Percentiles rank a stretch among this genome's conserved stretches.
Conservation (phyloP, 306 rosid genomes). For the Cucumis melo region DNA sequence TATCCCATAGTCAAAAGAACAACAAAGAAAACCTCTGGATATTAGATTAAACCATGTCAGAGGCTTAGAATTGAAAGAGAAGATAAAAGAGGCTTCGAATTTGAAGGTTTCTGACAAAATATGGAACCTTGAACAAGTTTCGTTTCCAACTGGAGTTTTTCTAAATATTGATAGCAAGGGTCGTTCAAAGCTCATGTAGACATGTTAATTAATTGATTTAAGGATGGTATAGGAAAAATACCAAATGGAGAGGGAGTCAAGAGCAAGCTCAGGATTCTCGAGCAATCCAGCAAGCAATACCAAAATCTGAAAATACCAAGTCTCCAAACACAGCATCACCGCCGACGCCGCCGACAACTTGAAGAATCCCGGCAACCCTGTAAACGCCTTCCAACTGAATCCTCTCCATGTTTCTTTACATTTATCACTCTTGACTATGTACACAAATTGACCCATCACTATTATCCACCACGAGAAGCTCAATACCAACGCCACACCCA, state of each 20-base stretch:
- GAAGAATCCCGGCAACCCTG: constrained; percentile 30
- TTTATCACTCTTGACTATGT: constrained; percentile 9
- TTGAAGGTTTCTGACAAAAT: no score
- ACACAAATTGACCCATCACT: constrained; percentile 37
- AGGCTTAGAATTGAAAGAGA: no score
- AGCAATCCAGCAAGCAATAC: constrained; percentile 60
- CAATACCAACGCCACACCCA: constrained; percentile 39
- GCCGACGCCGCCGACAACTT: constrained; percentile 55
- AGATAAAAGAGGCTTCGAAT: no score
- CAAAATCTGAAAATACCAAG: constrained; percentile 53
- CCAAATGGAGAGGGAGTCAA: constrained; percentile 53
- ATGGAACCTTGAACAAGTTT: no score
- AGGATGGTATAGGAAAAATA: neutral
- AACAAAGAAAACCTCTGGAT: no score
- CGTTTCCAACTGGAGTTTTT: no score
- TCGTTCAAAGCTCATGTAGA: no score
- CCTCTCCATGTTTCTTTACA: constrained; percentile 48
- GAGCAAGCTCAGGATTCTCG: constrained; percentile 37
- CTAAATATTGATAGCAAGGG: no score
- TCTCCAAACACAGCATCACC: constrained; percentile 64
- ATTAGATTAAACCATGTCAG: no score
- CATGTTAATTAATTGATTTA: no score
- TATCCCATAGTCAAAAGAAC: no score
- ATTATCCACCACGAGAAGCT: constrained; percentile 74
- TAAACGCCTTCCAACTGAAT: constrained; percentile 25